Conservation (phyloP, 2,329 filamentous ascomycete genomes). For the Dichotomopilus funicola region DNA sequence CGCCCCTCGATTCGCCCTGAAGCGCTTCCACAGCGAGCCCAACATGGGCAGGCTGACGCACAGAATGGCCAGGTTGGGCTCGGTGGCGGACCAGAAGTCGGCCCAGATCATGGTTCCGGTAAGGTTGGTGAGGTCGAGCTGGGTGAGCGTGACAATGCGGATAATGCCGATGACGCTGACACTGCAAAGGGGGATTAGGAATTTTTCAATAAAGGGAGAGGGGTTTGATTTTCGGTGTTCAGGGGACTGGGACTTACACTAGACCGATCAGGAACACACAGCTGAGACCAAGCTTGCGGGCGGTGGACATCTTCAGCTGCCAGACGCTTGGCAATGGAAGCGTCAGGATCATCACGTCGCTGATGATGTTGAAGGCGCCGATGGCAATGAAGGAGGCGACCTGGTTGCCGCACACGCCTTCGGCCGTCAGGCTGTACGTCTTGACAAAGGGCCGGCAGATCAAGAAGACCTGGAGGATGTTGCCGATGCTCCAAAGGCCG, state of each 20-base stretch:
- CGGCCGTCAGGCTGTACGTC: slow-evolving; percentile 17
- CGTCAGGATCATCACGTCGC: slow-evolving; percentile 33
- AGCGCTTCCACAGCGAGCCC: slow-evolving; percentile 28
- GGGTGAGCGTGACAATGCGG: slow-evolving; percentile 33
- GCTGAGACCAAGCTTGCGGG: slow-evolving; percentile 33
- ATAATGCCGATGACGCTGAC: slow-evolving; percentile 35
- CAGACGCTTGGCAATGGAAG: slow-evolving; percentile 35
- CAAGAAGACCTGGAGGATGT: slow-evolving; percentile 26
- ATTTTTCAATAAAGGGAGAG: not conserved
- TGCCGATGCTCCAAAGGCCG: slow-evolving; percentile 23
- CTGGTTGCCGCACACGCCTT: slow-evolving; percentile 29
- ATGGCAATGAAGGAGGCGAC: slow-evolving; percentile 33
- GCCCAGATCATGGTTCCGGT: slow-evolving; percentile 36
- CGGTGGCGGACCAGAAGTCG: slow-evolving; percentile 34
- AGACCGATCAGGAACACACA: slow-evolving; percentile 32
- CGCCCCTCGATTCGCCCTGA: slow-evolving; percentile 1
- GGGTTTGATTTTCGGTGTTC: too few relatives aligned
- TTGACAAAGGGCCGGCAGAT: slow-evolving; percentile 27
- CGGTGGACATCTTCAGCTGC: slow-evolving; percentile 31
- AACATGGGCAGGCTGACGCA: slow-evolving; percentile 39
- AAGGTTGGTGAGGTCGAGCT: slow-evolving; percentile 32
- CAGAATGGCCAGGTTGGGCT: slow-evolving; percentile 36
- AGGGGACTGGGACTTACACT: slow-evolving; percentile 25
- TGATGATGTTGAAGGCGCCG: slow-evolving; percentile 33
- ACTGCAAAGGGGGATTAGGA: slow-evolving; percentile 18